Percentiles rank a stretch among this genome's conserved stretches.
These are phyloP conservation scores for Bruguiera sexangula DNA, from an alignment of 345 rosid species.

Conservation along the genomic window DNA sequence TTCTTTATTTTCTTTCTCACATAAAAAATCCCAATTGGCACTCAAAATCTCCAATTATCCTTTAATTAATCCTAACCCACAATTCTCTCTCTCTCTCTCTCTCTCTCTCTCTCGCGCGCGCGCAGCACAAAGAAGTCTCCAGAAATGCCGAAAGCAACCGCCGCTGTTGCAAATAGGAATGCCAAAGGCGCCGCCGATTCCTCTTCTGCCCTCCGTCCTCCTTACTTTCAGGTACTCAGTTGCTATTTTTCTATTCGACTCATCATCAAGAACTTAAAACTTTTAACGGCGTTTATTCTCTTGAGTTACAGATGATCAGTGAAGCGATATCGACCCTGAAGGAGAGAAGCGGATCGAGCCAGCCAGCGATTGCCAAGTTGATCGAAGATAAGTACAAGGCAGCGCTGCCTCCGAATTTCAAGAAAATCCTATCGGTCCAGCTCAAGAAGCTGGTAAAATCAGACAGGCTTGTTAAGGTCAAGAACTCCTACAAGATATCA, in stretches of 20 bases:
- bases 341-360: constrained; percentile 33
- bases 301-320: constrained; percentile 19
- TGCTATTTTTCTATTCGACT: not conserved
- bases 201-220: constrained; percentile 4
- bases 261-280: not conserved
- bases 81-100: too few species aligned
- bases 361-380: constrained; percentile 29
- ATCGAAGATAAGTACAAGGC: constrained; percentile 24
- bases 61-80: not conserved
- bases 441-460: constrained; percentile 18
- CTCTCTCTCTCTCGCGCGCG: too few species aligned
- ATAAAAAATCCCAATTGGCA: too few species aligned
- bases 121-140: not conserved
- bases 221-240: constrained; percentile 20
- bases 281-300: not conserved
- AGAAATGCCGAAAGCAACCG: constrained; percentile 16
- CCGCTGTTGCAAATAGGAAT: not conserved
- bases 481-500: constrained; percentile 31
- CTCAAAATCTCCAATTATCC: too few species aligned
- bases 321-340: constrained; percentile 29
- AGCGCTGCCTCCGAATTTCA: constrained; percentile 18
- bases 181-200: constrained; percentile 1
- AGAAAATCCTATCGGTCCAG: constrained; percentile 19
- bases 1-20: too few species aligned
- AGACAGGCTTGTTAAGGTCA: constrained; percentile 24